Percentiles rank a stretch among this genome's conserved stretches.
These are phyloP conservation scores for Verticillium dahliae DNA, from an alignment of 2,329 filamentous ascomycete species.

Conservation along the genomic window DNA sequence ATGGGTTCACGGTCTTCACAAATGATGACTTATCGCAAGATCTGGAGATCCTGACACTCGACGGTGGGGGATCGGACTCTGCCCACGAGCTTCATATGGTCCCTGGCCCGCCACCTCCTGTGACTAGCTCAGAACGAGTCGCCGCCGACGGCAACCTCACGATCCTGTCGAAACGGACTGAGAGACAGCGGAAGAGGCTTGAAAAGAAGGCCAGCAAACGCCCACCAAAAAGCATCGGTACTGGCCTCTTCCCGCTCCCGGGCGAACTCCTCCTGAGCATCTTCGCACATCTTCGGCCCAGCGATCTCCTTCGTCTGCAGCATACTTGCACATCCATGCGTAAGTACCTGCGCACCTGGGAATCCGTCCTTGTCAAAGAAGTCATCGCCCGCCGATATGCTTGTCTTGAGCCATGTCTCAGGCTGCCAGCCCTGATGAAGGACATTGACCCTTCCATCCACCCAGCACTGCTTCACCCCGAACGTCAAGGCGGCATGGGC, in stretches of 20 bases:
- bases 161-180: constrained; percentile 9
- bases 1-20: neutral
- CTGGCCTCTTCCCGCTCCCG: constrained; percentile 39
- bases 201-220: constrained; percentile 4
- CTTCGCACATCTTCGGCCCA: constrained; percentile 37
- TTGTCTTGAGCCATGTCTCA: constrained; percentile 44
- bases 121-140: constrained; percentile 6
- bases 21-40: neutral
- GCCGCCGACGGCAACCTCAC: constrained; percentile 5
- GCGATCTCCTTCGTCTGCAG: constrained; percentile 40
- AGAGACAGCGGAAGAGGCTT: constrained; percentile 7
- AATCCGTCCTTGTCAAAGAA: constrained; percentile 30
- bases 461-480: constrained; percentile 29
- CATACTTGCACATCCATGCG: constrained; percentile 33
- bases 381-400: constrained; percentile 41
- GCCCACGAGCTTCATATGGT: neutral
- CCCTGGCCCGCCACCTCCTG: constrained; percentile 2
- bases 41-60: neutral
- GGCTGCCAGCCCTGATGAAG: constrained; percentile 37
- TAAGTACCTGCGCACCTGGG: constrained; percentile 35
- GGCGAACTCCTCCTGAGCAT: constrained; percentile 45
- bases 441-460: constrained; percentile 28
- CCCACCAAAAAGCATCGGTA: constrained; percentile 8
- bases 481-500: constrained; percentile 28
- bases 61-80: neutral